phyloP scores from a whole-genome alignment of 768 basidiomycete species.

The Mycena maculata region DNA sequence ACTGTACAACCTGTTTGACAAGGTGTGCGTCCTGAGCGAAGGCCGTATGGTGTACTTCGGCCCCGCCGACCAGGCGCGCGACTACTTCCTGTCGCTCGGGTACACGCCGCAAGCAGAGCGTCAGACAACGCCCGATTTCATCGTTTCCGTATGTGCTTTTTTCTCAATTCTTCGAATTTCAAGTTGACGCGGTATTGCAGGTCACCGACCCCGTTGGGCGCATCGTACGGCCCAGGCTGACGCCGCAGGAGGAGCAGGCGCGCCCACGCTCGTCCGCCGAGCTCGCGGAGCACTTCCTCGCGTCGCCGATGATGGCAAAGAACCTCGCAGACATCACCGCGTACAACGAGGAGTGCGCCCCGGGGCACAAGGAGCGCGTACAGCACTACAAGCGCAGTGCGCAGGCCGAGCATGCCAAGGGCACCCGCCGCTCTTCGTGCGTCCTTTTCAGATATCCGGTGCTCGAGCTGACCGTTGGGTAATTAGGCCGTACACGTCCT shows the following conservation, averaged over 20 bases:
- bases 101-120: constrained; percentile 66
- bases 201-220: constrained; percentile 72
- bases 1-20: constrained; percentile 69
- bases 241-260: constrained; percentile 40
- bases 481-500: constrained; percentile 33
- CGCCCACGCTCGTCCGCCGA: constrained; percentile 66
- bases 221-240: constrained; percentile 55
- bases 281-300: constrained; percentile 62
- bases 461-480: not conserved
- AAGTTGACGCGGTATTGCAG: not conserved
- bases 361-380: constrained; percentile 55
- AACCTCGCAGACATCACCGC: constrained; percentile 61
- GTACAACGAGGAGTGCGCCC: constrained; percentile 57
- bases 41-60: constrained; percentile 84
- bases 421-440: constrained; percentile 42
- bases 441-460: constrained; percentile 36
- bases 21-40: constrained; percentile 82
- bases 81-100: constrained; percentile 66
- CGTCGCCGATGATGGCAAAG: constrained; percentile 50
- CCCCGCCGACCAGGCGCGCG: constrained; percentile 67
- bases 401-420: constrained; percentile 60
- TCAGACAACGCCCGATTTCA: constrained; percentile 75
- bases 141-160: constrained; percentile 54
- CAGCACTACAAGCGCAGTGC: constrained; percentile 61
- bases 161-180: no score